These are phyloP conservation scores for Euptelea pleiosperma DNA, from an alignment of 164 flowering plant genomes.

Conservation along the genomic window DNA sequence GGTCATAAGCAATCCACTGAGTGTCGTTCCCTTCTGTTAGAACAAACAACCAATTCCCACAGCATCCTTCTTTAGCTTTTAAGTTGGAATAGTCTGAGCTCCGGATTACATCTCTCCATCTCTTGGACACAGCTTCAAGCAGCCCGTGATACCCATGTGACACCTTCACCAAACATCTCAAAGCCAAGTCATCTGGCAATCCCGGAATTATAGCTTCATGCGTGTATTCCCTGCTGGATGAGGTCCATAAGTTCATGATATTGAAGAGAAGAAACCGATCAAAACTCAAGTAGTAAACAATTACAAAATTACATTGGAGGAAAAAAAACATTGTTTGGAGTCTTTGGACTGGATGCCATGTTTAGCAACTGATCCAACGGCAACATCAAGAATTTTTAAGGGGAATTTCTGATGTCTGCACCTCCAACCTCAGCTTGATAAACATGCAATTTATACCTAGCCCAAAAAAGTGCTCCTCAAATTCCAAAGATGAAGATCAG, in stretches of 20 bases:
- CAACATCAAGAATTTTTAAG: no score
- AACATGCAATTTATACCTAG: no score
- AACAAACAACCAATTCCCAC: constrained; percentile 42
- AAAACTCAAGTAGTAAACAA: no score
- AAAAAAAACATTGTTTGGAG: no score
- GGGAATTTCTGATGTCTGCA: no score
- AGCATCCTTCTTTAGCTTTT: constrained; percentile 37
- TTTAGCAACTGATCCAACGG: no score
- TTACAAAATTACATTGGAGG: not conserved
- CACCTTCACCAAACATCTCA: constrained; percentile 34
- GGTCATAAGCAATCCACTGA: constrained; percentile 48
- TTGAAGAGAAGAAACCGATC: not conserved
- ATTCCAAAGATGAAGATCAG: no score
- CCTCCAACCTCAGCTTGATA: no score
- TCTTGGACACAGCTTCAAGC: constrained; percentile 34
- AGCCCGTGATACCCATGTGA: constrained; percentile 46
- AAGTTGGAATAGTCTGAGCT: constrained; percentile 31
- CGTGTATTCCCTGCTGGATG: constrained; percentile 4
- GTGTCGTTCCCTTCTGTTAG: constrained; percentile 26
- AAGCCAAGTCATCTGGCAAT: constrained; percentile 44
- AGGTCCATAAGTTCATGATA: not conserved
- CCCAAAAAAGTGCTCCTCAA: no score
- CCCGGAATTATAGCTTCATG: constrained; percentile 32
- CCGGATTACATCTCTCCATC: constrained; percentile 32
- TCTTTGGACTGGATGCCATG: no score